Base-by-base conservation (phyloP, 73 alveolate species). In the Loxodes magnus region DNA sequence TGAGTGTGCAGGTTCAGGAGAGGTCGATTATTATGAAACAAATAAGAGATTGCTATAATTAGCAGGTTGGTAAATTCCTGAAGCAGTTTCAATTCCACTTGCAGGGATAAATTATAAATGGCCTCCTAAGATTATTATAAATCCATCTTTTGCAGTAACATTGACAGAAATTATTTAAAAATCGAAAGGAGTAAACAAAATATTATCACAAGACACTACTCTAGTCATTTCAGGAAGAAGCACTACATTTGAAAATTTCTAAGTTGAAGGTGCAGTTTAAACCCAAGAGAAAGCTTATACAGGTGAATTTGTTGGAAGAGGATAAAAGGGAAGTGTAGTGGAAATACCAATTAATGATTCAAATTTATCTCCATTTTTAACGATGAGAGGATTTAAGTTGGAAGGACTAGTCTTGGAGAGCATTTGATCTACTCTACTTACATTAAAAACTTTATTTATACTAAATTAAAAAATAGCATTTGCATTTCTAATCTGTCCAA, bases 101-200 rank as follows among this genome's bases (percentile, higher is more conserved):
- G 79, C 55, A 29, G 96, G 95, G 15, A 65, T 79, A 46, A 43
- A 71, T 30, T 56, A 85, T 27, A 67, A 52, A 15, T 71, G 81
- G 6, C 95, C 96, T 0, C 96, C 98, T 0, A 73, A 87, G 61
- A 67, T 90, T 3, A 66, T 90, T 35, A 27, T 90, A 15, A 78
- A 82, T 36, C 98, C 98, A 33, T 78, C 93, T 4, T 90, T 87
- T 52, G 98, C 94, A 10, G 67, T 78, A 2, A 86, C 96, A 26
- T 48, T 89, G 51, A 49, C 69, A 25, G 98, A 89, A 57, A 39
- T 89, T 2, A 79, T 75, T 50, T 50, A 62, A 6, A 84, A 87
- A 65, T 36, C 76, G 58, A 23, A 67, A 35, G 80, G 91, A 16
- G 29, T 30, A 49, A 39, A 55, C 55, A 66, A 29, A 38, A 69